Evolutionary conservation across 192 early-diverging fungal genomes (phyloP).

Genomic region (Pilobolus umbonatus): DNA sequence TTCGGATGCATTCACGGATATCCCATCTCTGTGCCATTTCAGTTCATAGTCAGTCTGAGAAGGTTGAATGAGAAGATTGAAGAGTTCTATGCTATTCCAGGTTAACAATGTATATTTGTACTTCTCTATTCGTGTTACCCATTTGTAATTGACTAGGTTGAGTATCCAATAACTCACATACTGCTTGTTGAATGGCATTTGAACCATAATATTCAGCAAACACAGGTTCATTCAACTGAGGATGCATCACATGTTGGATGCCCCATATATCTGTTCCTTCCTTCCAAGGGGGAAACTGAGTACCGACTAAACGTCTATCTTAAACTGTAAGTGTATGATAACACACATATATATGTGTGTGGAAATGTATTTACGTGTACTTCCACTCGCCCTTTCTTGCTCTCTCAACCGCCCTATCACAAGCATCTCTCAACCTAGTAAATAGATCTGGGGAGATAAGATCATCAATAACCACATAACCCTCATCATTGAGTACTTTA

Average conservation of each 20-base stretch:
- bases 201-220: conserved; percentile 47
- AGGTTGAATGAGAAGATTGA: conserved; percentile 46
- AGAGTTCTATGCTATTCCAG: conserved; percentile 30
- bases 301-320: conserved; percentile 38
- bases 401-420: conserved; percentile 33
- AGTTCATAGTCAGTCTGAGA: conserved; percentile 40
- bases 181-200: conserved; percentile 28
- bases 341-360: not conserved
- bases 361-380: conserved; percentile 32
- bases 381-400: conserved; percentile 41
- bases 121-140: conserved; percentile 13
- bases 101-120: not conserved
- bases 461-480: conserved; percentile 43
- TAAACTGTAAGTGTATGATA: no score
- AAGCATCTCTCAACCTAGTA: conserved; percentile 30
- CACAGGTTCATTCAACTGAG: conserved; percentile 38
- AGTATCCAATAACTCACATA: conserved; percentile 38
- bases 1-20: conserved; percentile 30
- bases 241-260: conserved; percentile 45
- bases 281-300: conserved; percentile 45
- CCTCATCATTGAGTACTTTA: conserved; percentile 31
- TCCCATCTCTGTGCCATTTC: conserved; percentile 44
- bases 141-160: conserved; percentile 37
- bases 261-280: conserved; percentile 44
- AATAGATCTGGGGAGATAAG: conserved; percentile 36